phyloP scores from a whole-genome alignment of 257 asterid genomes.

The Solanum pennellii region DNA sequence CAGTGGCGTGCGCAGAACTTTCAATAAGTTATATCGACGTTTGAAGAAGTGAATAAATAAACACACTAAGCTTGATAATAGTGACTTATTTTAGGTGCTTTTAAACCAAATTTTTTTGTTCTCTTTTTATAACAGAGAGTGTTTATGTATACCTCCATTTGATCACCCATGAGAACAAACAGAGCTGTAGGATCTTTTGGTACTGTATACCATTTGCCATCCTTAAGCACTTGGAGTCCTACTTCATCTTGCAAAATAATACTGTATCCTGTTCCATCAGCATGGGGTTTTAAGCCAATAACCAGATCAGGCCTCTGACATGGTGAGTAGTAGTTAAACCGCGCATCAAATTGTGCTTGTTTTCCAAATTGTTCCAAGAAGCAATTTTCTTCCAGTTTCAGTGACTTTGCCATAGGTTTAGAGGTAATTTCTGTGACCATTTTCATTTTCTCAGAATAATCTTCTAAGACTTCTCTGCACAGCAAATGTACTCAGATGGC shows the following conservation, averaged over 20 bases:
- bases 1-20: not conserved
- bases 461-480: constrained; percentile 21
- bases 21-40: not conserved
- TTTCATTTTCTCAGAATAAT: constrained; percentile 22
- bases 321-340: constrained; percentile 36
- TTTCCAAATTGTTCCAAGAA: constrained; percentile 39
- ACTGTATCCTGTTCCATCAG: constrained; percentile 40
- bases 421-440: constrained; percentile 15
- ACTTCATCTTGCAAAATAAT: constrained; percentile 33
- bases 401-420: constrained; percentile 39
- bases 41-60: not conserved
- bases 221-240: constrained; percentile 31
- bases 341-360: constrained; percentile 10
- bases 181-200: constrained; percentile 25
- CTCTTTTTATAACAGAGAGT: not conserved
- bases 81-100: not conserved
- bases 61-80: not conserved
- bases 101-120: not conserved
- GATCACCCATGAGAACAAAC: constrained; percentile 41
- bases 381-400: constrained; percentile 28
- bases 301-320: constrained; percentile 36
- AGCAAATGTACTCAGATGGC: not conserved
- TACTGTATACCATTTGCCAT: constrained; percentile 32
- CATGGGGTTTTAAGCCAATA: constrained; percentile 43
- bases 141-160: not conserved